Evolutionary conservation across 371 early-diverging fungal species (phyloP).

Genomic region (Mortierella sp.): DNA sequence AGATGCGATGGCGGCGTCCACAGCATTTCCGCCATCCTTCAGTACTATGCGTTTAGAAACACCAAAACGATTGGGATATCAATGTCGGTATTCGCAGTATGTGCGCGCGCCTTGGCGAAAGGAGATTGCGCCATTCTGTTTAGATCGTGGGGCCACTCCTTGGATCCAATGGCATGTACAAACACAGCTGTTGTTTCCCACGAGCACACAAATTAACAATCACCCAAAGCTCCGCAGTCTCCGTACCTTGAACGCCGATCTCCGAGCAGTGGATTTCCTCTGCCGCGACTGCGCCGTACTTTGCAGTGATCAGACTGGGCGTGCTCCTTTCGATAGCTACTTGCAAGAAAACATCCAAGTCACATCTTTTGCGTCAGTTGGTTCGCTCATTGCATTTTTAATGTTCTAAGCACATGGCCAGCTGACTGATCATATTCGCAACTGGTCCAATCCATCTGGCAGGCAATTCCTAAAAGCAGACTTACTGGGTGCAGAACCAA

Average conservation of each 20-base stretch:
- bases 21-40: slow-evolving; percentile 94
- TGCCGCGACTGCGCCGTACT: slow-evolving; percentile 83
- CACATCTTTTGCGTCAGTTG: no score
- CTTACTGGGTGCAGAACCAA: slow-evolving; percentile 34
- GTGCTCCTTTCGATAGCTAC: slow-evolving; percentile 25
- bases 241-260: slow-evolving; percentile 80
- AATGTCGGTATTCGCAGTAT: no score
- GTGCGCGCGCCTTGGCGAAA: no score
- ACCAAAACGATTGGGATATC: no score
- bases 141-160: no score
- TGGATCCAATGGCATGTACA: no score
- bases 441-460: no score
- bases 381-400: neutral
- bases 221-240: no score
- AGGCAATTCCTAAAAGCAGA: neutral
- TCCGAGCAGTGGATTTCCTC: slow-evolving; percentile 85
- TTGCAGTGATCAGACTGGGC: slow-evolving; percentile 35
- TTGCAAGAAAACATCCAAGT: no score
- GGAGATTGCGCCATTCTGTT: no score
- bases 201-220: neutral
- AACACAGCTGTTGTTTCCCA: neutral
- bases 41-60: slow-evolving; percentile 62
- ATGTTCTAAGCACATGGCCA: no score
- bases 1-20: slow-evolving; percentile 96
- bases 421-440: no score